These are phyloP conservation scores for Vitis rupestris DNA, from an alignment of 164 flowering plant species.

Conservation along the genomic window DNA sequence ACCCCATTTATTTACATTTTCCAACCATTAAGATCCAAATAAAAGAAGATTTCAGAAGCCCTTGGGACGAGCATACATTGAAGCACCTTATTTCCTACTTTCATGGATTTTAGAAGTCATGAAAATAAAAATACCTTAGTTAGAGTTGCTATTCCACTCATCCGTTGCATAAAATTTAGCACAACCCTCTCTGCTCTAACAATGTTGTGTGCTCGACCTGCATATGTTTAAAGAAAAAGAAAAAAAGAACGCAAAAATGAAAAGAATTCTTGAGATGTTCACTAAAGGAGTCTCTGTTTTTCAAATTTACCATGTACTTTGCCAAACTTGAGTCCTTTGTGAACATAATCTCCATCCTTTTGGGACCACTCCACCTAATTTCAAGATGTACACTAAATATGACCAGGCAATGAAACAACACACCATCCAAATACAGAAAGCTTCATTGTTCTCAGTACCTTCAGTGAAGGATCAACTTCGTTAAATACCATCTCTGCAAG, in stretches of 20 bases:
- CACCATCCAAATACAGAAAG: not conserved
- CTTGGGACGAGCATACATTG: too few relatives aligned
- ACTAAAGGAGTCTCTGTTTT: too few relatives aligned
- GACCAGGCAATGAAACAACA: not conserved
- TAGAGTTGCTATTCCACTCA: slow-evolving; percentile 94
- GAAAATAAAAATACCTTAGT: slow-evolving; percentile 55
- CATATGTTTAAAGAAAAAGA: slow-evolving; percentile 15
- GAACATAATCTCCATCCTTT: slow-evolving; percentile 76
- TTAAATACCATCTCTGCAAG: slow-evolving; percentile 85
- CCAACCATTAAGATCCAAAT: not conserved
- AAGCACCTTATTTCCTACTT: too few relatives aligned
- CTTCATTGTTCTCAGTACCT: slow-evolving; percentile 42
- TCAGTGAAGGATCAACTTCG: slow-evolving; percentile 87
- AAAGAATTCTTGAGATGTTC: not conserved
- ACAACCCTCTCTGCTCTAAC: slow-evolving; percentile 91
- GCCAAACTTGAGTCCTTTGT: slow-evolving; percentile 78
- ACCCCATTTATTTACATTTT: not conserved
- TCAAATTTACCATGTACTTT: slow-evolving; percentile 66
- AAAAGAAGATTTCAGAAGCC: not conserved
- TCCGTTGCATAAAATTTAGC: slow-evolving; percentile 96
- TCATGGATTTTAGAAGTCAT: not conserved
- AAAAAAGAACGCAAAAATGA: not conserved
- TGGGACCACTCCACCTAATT: slow-evolving; percentile 83
- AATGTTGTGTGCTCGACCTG: slow-evolving; percentile 84
- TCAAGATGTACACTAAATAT: slow-evolving; percentile 5